Evolutionary conservation across 768 basidiomycete species (phyloP).

Genomic region (Tylopilus rubrobrunneus): DNA sequence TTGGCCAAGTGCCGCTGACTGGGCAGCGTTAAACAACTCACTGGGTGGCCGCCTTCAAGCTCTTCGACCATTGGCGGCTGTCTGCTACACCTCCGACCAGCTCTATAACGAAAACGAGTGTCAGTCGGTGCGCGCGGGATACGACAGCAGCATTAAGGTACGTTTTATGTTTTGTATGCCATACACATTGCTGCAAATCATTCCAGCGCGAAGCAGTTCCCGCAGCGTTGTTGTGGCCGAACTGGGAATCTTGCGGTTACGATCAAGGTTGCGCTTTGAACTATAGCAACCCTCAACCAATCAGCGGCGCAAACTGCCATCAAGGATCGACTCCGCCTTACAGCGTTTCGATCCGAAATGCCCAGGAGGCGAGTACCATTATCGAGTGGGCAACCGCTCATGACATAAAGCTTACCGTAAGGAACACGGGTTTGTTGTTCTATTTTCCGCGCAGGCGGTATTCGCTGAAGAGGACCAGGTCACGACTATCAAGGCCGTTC

Average conservation of each 20-base stretch:
- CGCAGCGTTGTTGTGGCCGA: constrained; percentile 21
- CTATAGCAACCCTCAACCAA: constrained; percentile 14
- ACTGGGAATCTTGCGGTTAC: constrained; percentile 22
- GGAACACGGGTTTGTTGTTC: constrained; percentile 17
- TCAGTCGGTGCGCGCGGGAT: constrained; percentile 10
- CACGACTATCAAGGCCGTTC: too few relatives aligned
- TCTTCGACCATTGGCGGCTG: constrained; percentile 21
- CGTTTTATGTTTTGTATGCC: neutral
- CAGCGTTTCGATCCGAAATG: constrained; percentile 13
- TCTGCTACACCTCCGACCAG: constrained; percentile 19
- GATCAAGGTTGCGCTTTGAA: constrained; percentile 17
- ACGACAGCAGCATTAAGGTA: constrained; percentile 13
- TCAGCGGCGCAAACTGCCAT: constrained; percentile 7
- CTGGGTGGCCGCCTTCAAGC: constrained; percentile 16
- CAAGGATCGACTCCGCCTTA: constrained; percentile 23
- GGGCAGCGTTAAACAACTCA: constrained; percentile 14
- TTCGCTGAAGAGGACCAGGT: too few relatives aligned
- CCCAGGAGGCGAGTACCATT: constrained; percentile 19
- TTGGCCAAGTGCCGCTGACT: constrained; percentile 9
- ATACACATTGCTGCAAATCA: neutral
- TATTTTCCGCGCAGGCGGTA: neutral
- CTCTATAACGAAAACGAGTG: constrained; percentile 14
- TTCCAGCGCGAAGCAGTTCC: constrained; percentile 18
- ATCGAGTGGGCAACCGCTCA: constrained; percentile 19
- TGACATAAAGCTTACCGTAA: constrained; percentile 18